Evolutionary conservation across 2,329 filamentous ascomycete species (phyloP), one percentile per base, ranked within the genome.

Genomic region (Pseudogymnoascus sp.): DNA sequence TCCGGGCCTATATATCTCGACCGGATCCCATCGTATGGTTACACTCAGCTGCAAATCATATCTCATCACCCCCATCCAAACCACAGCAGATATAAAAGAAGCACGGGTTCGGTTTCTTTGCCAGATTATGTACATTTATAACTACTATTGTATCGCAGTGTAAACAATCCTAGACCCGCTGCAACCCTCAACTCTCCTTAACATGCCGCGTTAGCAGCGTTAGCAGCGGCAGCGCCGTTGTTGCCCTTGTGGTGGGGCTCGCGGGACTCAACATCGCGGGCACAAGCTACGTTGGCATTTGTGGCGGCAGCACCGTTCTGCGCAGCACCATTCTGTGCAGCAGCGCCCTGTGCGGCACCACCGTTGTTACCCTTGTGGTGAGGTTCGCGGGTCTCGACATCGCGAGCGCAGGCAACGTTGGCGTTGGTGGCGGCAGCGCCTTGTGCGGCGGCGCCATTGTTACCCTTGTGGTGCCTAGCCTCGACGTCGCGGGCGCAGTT

Each of bases 341-440:
- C 60, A 2, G 60, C 38, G 2, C 65, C 61, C 64, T 68, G 66
- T 9, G 65, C 67, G 8, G 65, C 66, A 27, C 69, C 55, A 21
- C 68, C 69, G 13, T 70, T 66, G 5, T 59, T 61, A 15, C 64
- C 66, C 10, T 66, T 70, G 29, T 61, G 59, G 39, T 61, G 59
- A 44, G 36, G 38, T 31, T 61, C 38, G 15, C 59, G 59, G n/a
- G 35, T 60, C 7, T 17, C 7, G 48, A 6, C 48, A 25, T 27
- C 25, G 48, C 8, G 27, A 58, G 27, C n/a, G n/a, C 17, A 21
- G 31, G n/a, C 17, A 66, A 1, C 65, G 42, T 5, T 66, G 63
- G 15, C 2, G 38, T 13, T 41, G 15, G 13, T 41, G 13, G 13
- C 15, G 15, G 13, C 38, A 13, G 13, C 38, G 13, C 13, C 15